Evolutionary conservation across 371 early-diverging fungal genomes (phyloP).

Genomic region (Fennellomyces sp.): DNA sequence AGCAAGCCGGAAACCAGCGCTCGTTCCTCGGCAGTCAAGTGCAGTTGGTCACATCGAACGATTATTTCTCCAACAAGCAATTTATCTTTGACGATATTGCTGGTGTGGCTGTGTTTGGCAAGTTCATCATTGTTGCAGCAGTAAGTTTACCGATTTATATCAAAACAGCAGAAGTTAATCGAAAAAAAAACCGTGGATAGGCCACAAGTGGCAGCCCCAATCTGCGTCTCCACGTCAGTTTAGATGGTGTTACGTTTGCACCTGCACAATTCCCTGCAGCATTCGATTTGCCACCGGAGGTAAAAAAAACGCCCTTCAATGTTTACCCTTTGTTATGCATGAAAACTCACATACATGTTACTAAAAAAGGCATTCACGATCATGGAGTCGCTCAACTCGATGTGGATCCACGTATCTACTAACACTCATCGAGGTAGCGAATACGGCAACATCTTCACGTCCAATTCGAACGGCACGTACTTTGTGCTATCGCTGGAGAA

Average conservation of each 20-base stretch:
- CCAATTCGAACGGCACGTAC: conserved; percentile 87
- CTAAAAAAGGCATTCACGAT: conserved; percentile 72
- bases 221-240: conserved; percentile 68
- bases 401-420: conserved; percentile 80
- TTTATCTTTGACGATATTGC: conserved; percentile 66
- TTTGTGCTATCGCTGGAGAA: conserved; percentile 70
- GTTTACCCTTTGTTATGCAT: background rate
- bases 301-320: conserved; percentile 6
- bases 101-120: conserved; percentile 79
- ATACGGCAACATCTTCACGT: conserved; percentile 83
- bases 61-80: conserved; percentile 56
- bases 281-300: conserved; percentile 53
- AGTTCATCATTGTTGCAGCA: conserved; percentile 84
- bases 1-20: conserved; percentile 64
- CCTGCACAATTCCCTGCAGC: conserved; percentile 77
- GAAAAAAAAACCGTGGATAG: conserved; percentile 9
- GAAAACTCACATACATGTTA: background rate
- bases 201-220: conserved; percentile 48
- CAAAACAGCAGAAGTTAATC: background rate
- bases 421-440: conserved; percentile 62
- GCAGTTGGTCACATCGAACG: conserved; percentile 55
- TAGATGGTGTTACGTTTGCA: conserved; percentile 75
- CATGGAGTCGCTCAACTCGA: conserved; percentile 75
- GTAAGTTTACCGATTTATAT: conserved; percentile 26
- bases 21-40: conserved; percentile 44